These are phyloP conservation scores for Orbilia brochopaga DNA, from an alignment of 2,329 filamentous ascomycete genomes.

Conservation along the genomic window DNA sequence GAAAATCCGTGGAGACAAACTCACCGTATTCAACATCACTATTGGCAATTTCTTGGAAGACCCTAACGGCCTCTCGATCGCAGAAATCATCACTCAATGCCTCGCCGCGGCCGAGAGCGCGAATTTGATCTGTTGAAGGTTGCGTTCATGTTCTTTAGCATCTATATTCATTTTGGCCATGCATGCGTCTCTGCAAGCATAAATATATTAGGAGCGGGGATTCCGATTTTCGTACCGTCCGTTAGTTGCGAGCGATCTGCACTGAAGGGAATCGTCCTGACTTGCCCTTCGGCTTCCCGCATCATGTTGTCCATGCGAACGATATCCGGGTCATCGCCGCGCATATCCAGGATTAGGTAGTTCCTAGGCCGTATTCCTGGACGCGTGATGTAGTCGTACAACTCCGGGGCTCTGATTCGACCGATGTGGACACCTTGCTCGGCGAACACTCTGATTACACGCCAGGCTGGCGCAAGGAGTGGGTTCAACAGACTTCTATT, in stretches of 20 bases:
- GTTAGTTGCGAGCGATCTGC: too few relatives aligned
- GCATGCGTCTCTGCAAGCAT: too few relatives aligned
- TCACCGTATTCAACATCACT: conserved; percentile 14
- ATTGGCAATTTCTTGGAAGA: conserved; percentile 8
- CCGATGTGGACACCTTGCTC: conserved; percentile 9
- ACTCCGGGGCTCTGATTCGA: conserved; percentile 1
- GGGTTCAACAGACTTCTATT: neutral
- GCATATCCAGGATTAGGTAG: conserved; percentile 27
- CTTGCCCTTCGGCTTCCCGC: neutral
- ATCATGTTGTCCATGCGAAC: conserved; percentile 11
- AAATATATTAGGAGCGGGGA: too few relatives aligned
- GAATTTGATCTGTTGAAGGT: neutral
- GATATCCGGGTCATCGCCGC: conserved; percentile 13
- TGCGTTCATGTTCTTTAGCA: too few relatives aligned
- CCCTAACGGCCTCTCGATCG: conserved; percentile 2
- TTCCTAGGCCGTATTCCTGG: conserved; percentile 30
- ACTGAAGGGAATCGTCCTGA: too few relatives aligned
- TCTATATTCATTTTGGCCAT: too few relatives aligned
- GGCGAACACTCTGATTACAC: neutral
- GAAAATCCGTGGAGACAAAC: neutral
- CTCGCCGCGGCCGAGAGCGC: neutral
- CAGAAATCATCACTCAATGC: neutral
- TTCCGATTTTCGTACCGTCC: neutral
- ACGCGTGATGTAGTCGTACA: conserved; percentile 31
- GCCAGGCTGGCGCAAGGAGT: neutral